A percentile compares a stretch with the other conserved stretches of the same genome.
phyloP scores from a whole-genome alignment of 345 rosid species.

The Abelmoschus esculentus region DNA sequence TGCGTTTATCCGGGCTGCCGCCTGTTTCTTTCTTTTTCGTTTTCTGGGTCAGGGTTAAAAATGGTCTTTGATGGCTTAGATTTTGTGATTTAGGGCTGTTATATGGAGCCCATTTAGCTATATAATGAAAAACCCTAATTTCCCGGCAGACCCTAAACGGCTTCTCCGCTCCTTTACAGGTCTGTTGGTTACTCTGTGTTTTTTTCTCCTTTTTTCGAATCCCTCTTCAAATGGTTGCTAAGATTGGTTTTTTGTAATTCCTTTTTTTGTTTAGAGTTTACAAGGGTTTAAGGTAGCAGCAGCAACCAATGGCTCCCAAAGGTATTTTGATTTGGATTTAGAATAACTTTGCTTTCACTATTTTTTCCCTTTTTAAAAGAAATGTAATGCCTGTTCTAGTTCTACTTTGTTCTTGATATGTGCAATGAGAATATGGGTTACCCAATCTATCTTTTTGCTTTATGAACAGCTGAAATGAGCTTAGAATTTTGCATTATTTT shows the following conservation, averaged over 20 bases:
- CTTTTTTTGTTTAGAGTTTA: neutral
- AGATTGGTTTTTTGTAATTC: too few relatives aligned
- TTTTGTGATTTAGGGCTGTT: neutral
- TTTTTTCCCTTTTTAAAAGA: too few relatives aligned
- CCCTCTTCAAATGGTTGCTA: neutral
- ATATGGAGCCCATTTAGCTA: neutral
- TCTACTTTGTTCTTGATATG: neutral
- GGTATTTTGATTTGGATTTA: neutral
- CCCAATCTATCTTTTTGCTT: neutral
- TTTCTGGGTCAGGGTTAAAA: neutral
- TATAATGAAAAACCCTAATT: constrained; percentile 22
- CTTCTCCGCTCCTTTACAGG: constrained; percentile 21
- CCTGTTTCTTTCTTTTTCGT: neutral
- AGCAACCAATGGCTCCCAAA: constrained; percentile 12
- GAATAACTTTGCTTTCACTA: neutral
- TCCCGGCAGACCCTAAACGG: constrained; percentile 26
- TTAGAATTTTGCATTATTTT: neutral
- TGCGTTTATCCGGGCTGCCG: neutral
- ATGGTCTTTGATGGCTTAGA: neutral
- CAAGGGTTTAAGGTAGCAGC: neutral
- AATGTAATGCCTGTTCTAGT: neutral
- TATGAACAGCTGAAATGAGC: neutral
- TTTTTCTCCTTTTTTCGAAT: neutral
- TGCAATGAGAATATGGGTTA: neutral
- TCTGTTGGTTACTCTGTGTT: neutral